Conservation (phyloP, 805 yeast genomes). For the Candida easanensis region DNA sequence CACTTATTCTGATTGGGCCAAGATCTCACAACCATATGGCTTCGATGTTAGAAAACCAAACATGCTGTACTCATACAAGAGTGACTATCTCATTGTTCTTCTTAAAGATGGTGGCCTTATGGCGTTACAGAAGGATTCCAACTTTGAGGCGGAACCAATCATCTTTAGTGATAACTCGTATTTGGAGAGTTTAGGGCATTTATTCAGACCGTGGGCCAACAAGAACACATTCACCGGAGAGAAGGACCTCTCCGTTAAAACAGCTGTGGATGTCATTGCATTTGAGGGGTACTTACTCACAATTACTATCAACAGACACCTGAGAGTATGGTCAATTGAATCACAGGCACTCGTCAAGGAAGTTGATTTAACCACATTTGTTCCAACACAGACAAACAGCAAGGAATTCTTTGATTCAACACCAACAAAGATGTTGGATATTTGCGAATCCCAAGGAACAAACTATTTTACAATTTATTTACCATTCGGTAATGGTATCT, state of each 20-base stretch:
- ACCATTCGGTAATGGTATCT: conserved; percentile 43
- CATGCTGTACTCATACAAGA: conserved; percentile 44
- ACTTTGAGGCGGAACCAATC: conserved; percentile 35
- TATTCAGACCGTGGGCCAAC: conserved; percentile 29
- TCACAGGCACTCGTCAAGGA: conserved; percentile 31
- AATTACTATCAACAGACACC: conserved; percentile 48
- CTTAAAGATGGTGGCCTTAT: conserved; percentile 78
- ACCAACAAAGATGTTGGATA: conserved; percentile 30
- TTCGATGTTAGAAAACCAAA: conserved; percentile 58
- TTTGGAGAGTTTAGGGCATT: conserved; percentile 33
- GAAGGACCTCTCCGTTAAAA: conserved; percentile 36
- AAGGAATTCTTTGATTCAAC: conserved; percentile 29
- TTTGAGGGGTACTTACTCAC: conserved; percentile 39
- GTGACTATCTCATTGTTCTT: conserved; percentile 49
- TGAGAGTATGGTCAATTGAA: conserved; percentile 60
- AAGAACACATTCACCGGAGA: conserved; percentile 36
- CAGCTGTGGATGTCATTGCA: conserved; percentile 31
- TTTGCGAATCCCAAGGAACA: conserved; percentile 11
- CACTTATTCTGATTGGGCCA: conserved; percentile 52
- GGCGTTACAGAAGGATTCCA: conserved; percentile 37
- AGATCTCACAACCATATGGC: conserved; percentile 64
- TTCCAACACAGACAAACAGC: conserved; percentile 10
- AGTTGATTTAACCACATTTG: conserved; percentile 19
- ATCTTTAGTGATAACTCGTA: conserved; percentile 57
- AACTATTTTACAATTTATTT: conserved; percentile 34